Evolutionary conservation across 1,284 basidiomycete genomes (phyloP).

Genomic region (Thecaphora thlaspeos): DNA sequence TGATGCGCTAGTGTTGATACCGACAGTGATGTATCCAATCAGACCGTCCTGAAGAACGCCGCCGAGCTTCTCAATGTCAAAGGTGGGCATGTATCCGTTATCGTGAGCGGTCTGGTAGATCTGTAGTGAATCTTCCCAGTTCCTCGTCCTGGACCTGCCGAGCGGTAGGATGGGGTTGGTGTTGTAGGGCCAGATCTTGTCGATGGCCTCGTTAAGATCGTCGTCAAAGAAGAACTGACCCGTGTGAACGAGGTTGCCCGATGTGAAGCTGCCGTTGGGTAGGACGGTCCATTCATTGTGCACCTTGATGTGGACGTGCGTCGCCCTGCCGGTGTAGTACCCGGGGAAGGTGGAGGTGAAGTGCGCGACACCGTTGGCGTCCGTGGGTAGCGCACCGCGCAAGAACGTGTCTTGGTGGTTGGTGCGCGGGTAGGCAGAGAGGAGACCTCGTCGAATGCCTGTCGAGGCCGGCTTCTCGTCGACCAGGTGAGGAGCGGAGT

Average conservation of each 20-base stretch:
- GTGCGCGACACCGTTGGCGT: constrained; percentile 68
- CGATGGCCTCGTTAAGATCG: constrained; percentile 62
- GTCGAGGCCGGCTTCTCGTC: constrained; percentile 56
- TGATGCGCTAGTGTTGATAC: constrained; percentile 51
- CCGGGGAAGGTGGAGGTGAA: constrained; percentile 71
- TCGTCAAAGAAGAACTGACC: constrained; percentile 71
- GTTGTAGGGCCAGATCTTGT: constrained; percentile 59
- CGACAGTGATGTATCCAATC: constrained; percentile 60
- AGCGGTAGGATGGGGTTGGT: constrained; percentile 58
- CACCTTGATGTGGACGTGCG: constrained; percentile 59
- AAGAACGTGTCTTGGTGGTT: constrained; percentile 63
- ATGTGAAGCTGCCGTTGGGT: constrained; percentile 60
- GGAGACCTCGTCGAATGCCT: constrained; percentile 58
- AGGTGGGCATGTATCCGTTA: constrained; percentile 59
- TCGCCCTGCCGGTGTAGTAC: constrained; percentile 62
- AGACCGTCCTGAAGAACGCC: constrained; percentile 60
- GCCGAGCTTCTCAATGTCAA: constrained; percentile 60
- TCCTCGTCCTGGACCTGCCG: constrained; percentile 59
- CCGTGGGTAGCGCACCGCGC: constrained; percentile 69
- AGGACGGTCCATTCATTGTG: constrained; percentile 59
- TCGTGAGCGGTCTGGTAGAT: constrained; percentile 59
- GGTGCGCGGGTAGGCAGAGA: constrained; percentile 59
- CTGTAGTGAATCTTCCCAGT: constrained; percentile 60
- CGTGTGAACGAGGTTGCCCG: constrained; percentile 61
- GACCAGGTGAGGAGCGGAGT: constrained; percentile 55